Base-by-base conservation (phyloP, 192 early-diverging fungal species). In the Coemansia sp. region DNA sequence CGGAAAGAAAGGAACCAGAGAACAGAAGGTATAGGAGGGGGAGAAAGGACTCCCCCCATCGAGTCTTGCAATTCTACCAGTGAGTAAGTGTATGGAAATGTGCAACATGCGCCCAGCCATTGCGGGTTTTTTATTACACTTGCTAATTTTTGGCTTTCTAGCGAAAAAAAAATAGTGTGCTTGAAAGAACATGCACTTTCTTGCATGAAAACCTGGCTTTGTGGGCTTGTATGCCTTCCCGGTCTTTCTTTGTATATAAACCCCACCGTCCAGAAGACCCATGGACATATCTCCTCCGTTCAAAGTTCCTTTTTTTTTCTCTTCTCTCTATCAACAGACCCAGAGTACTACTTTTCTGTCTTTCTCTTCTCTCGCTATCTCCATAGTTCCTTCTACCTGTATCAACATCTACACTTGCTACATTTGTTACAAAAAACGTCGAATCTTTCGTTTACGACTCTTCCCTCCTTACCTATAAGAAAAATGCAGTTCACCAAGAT, bases 401-500 rank as follows among this genome's bases (percentile, higher is more conserved):
- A 54, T 16, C n/a, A 59, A 59, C 40, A 59, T 59, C 43, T 32
- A 32, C 46, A 16, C 46, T 48, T 48, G 63, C 40, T 42, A 37
- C 46, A 9, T 62, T 41, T 45, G 18, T n/a, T 45, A 18, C 19
- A 12, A 45, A 15, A 26, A 15, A 10, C 16, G 18, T 54, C 45
- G 12, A 41, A 7, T 64, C 54, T 2, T 49, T 32, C 8, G 42
- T 22, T 63, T 3, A 21, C 62, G 18, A 32, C 10, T 46, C 32
- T 32, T 32, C 32, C 0, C 32, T 32, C 22, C 47, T 61, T 58
- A 4, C 8, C 42, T 46, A 43, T 45, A 32, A 26, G 18, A 67
- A 80, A 43, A 62, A 80, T 80, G 78, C 73, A 75, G 78, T 67
- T 80, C 66, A 73, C 82, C 78, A 87, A 87, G 83, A 75, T 72